These are phyloP conservation scores for Colletotrichum tanaceti DNA, from an alignment of 2,329 filamentous ascomycete genomes.

Conservation along the genomic window DNA sequence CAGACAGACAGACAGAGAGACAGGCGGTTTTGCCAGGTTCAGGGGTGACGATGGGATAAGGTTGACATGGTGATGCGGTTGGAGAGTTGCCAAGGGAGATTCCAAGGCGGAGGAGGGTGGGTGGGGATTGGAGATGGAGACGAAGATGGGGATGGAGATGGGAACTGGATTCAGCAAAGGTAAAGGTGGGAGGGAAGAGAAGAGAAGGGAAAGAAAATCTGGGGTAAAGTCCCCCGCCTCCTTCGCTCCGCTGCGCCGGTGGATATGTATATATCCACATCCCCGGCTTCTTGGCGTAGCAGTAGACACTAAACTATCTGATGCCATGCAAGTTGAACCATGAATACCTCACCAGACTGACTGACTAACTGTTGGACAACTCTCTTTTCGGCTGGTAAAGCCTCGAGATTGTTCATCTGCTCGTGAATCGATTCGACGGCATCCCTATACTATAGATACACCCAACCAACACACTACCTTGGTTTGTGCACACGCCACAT, in stretches of 20 bases:
- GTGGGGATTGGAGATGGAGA: no score
- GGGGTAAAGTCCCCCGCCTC: slow-evolving; percentile 18
- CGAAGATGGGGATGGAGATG: no score
- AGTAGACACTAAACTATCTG: neutral
- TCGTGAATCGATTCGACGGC: no score
- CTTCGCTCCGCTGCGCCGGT: neutral
- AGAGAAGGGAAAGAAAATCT: neutral
- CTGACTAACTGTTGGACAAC: neutral
- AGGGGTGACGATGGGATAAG: neutral
- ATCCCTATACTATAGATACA: neutral
- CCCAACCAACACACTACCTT: no score
- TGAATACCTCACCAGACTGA: no score
- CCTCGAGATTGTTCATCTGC: neutral
- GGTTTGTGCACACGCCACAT: neutral
- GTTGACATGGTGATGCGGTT: neutral
- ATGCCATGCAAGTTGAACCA: no score
- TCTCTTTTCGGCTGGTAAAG: fast-evolving
- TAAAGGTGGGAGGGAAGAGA: slow-evolving; percentile 1
- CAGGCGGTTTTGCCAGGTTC: neutral
- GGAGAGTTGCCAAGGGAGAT: neutral
- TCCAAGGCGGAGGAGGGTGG: no score
- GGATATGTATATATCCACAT: neutral
- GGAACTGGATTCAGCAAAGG: neutral
- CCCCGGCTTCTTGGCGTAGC: neutral
- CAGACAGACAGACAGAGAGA: no score